These are phyloP conservation scores for Dacryopinax spathularia DNA, from an alignment of 768 basidiomycete species.

Conservation along the genomic window DNA sequence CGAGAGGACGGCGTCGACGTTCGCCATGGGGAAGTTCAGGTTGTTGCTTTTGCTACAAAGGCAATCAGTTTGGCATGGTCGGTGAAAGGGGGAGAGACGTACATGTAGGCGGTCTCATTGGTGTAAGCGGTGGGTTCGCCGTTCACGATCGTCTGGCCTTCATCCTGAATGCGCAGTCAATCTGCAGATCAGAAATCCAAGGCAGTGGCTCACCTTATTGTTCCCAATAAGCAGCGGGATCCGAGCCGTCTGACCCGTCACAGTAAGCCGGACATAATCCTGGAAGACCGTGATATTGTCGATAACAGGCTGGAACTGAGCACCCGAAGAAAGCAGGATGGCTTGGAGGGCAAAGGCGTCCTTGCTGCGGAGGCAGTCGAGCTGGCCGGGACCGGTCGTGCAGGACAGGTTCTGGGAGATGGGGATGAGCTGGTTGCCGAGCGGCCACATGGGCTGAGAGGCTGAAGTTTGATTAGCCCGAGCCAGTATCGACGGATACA, in stretches of 20 bases:
- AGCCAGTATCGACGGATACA: background rate
- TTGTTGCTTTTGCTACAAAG: constrained; percentile 16
- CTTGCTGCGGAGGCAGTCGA: constrained; percentile 17
- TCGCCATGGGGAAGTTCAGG: constrained; percentile 18
- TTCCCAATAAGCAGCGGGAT: constrained; percentile 18
- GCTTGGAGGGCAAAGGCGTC: constrained; percentile 14
- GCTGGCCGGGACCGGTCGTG: constrained; percentile 13
- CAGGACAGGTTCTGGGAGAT: constrained; percentile 15
- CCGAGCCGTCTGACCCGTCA: constrained; percentile 13
- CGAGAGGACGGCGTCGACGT: constrained; percentile 13
- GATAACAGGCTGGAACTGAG: constrained; percentile 20
- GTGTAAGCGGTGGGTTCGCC: constrained; percentile 18
- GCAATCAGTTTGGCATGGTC: background rate
- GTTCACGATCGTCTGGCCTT: constrained; percentile 19
- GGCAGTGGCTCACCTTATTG: constrained; percentile 9
- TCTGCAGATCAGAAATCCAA: background rate
- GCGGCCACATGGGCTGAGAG: constrained; percentile 17
- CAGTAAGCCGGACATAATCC: constrained; percentile 16
- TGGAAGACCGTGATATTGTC: constrained; percentile 20
- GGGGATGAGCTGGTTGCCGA: constrained; percentile 15
- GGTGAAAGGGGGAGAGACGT: background rate
- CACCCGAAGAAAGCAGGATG: constrained; percentile 14
- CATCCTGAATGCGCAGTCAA: constrained; percentile 11
- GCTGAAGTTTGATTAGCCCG: constrained; percentile 7
- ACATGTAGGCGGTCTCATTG: constrained; percentile 16